Percentiles rank a stretch among this genome's conserved stretches.
Evolutionary conservation across 192 early-diverging fungal genomes (phyloP).

Genomic region (Backusella tuberculispora): DNA sequence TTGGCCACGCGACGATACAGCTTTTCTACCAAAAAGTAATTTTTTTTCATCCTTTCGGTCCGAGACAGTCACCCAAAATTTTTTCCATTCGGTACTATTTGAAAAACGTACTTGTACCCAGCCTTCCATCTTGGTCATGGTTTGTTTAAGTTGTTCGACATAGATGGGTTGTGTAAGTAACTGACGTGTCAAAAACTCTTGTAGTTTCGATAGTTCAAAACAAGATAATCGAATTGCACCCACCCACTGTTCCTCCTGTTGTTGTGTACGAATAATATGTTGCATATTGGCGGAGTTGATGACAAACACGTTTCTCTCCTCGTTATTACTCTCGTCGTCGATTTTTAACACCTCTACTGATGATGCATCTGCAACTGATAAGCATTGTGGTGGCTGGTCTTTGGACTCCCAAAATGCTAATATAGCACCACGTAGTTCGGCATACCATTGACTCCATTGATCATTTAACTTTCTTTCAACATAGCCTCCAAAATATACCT

Average conservation of each 20-base stretch:
- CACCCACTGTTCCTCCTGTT: slow-evolving; percentile 63
- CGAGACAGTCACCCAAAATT: slow-evolving; percentile 54
- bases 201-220: slow-evolving; percentile 76
- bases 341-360: slow-evolving; percentile 63
- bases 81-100: slow-evolving; percentile 52
- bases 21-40: slow-evolving; percentile 44
- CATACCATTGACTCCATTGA: slow-evolving; percentile 75
- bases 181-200: slow-evolving; percentile 74
- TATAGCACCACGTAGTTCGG: slow-evolving; percentile 71
- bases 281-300: slow-evolving; percentile 76
- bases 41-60: slow-evolving; percentile 56
- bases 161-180: slow-evolving; percentile 48
- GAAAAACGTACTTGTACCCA: slow-evolving; percentile 58
- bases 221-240: slow-evolving; percentile 72
- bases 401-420: slow-evolving; percentile 67
- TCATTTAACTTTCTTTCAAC: slow-evolving; percentile 68
- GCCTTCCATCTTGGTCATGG: slow-evolving; percentile 53
- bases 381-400: slow-evolving; percentile 61
- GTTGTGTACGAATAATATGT: slow-evolving; percentile 62
- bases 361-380: slow-evolving; percentile 74
- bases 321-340: slow-evolving; percentile 38
- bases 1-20: slow-evolving; percentile 49
- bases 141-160: slow-evolving; percentile 52
- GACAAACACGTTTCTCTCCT: slow-evolving; percentile 55
- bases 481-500: slow-evolving; percentile 70